phyloP scores from a whole-genome alignment of 495 filamentous ascomycete species.

The Trichoderma erinaceum region DNA sequence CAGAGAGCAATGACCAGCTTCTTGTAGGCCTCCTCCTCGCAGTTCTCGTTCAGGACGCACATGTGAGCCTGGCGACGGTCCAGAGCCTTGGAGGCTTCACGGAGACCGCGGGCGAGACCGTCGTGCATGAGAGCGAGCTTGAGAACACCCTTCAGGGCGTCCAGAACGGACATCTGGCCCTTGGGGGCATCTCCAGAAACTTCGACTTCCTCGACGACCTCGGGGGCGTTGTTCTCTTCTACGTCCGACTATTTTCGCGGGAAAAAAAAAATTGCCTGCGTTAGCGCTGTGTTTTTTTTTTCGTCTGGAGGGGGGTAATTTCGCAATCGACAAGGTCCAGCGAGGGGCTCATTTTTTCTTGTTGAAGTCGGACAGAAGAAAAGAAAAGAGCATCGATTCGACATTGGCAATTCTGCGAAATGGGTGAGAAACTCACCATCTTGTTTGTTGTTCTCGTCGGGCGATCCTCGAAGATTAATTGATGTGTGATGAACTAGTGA shows the following conservation, averaged over 20 bases:
- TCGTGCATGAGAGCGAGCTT: conserved; percentile 99
- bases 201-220: conserved; percentile 81
- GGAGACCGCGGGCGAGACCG: conserved; percentile 94
- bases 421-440: conserved; percentile 42
- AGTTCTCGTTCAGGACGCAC: conserved; percentile 98
- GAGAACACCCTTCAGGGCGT: conserved; percentile 94
- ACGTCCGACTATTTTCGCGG: conserved; percentile 49
- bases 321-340: conserved; percentile 3
- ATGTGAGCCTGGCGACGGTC: conserved; percentile 98
- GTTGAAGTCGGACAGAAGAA: not conserved
- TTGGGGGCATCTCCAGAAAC: conserved; percentile 78
- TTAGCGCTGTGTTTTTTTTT: conserved; percentile 2
- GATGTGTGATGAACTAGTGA: conserved; percentile 15
- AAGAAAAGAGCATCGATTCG: not conserved
- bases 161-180: conserved; percentile 95
- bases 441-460: conserved; percentile 43
- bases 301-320: not conserved
- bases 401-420: not conserved
- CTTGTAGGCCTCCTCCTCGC: conserved; percentile 99
- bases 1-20: conserved; percentile 97
- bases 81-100: conserved; percentile 95
- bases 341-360: conserved; percentile 1
- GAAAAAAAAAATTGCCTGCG: not conserved
- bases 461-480: conserved; percentile 50
- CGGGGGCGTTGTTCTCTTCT: conserved; percentile 75